Conservation (phyloP, 306 rosid species). For the Prosopis cineraria region DNA sequence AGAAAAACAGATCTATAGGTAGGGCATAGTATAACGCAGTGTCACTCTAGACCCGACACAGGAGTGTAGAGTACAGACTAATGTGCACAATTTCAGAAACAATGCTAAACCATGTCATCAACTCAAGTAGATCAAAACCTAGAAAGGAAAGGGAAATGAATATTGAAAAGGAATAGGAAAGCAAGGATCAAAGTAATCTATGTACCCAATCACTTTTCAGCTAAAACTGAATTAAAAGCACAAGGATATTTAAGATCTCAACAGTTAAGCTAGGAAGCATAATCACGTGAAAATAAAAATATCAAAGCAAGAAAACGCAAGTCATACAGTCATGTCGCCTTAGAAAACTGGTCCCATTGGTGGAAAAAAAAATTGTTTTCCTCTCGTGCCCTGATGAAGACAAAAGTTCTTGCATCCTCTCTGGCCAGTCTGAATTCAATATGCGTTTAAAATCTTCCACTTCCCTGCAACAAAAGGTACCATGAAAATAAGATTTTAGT, state of each 20-base stretch:
- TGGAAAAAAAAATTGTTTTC: slow-evolving; percentile 49
- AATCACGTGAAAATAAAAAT: slow-evolving; percentile 19
- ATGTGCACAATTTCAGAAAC: neutral
- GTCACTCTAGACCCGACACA: neutral
- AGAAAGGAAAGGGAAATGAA: neutral
- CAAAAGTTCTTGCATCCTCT: slow-evolving; percentile 82
- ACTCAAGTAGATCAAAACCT: neutral
- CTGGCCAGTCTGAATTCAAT: slow-evolving; percentile 90
- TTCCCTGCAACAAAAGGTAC: slow-evolving; percentile 55
- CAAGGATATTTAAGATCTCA: neutral
- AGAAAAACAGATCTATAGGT: too few species aligned
- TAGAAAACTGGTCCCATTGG: slow-evolving; percentile 60
- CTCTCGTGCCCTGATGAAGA: slow-evolving; percentile 75
- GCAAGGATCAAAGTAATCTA: neutral
- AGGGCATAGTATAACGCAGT: neutral
- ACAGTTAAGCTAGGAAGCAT: slow-evolving; percentile 29
- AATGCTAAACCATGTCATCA: neutral
- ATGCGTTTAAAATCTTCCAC: slow-evolving; percentile 93
- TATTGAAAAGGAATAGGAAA: neutral
- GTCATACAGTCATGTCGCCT: slow-evolving; percentile 62
- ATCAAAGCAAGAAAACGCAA: slow-evolving; percentile 13
- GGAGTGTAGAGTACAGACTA: neutral
- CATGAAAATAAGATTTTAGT: neutral
- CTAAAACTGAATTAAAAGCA: neutral
- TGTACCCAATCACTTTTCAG: neutral